A percentile compares a stretch with the other conserved stretches of the same genome.
These are phyloP conservation scores for Hansfordia pulvinata DNA, from an alignment of 2,329 filamentous ascomycete genomes.

Conservation along the genomic window DNA sequence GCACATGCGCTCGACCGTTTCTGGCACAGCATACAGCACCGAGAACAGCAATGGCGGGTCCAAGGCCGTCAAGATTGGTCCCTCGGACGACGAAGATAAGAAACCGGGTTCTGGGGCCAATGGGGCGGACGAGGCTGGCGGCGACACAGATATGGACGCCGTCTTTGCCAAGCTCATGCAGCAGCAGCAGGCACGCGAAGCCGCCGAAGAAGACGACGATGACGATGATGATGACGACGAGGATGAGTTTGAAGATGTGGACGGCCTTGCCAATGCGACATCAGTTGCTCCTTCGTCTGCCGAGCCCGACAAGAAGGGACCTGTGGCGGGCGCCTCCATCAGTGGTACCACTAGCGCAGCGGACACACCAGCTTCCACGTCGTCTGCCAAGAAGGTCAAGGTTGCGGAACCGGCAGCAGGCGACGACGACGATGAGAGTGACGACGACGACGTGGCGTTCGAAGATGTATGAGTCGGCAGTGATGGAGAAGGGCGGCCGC, in stretches of 20 bases:
- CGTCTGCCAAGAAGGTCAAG: constrained; percentile 36
- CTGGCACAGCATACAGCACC: constrained; percentile 43
- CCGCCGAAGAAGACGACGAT: constrained; percentile 22
- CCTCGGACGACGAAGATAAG: constrained; percentile 33
- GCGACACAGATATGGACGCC: constrained; percentile 50
- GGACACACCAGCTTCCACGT: constrained; percentile 16
- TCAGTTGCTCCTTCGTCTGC: too few relatives aligned
- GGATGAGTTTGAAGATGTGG: constrained; percentile 22
- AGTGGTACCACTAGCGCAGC: constrained; percentile 17
- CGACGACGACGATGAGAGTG: constrained; percentile 19
- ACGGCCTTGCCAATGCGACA: constrained; percentile 5
- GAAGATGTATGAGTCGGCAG: constrained; percentile 24
- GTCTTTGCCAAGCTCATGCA: constrained; percentile 56
- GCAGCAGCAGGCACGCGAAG: constrained; percentile 33
- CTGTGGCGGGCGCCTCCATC: too few relatives aligned
- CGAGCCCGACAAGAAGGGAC: too few relatives aligned
- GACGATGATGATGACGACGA: constrained; percentile 14
- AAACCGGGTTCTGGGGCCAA: constrained; percentile 23
- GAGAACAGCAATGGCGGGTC: constrained; percentile 17
- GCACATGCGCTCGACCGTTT: constrained; percentile 60
- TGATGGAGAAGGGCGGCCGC: background rate
- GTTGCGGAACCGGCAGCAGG: constrained; percentile 26
- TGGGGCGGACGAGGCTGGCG: constrained; percentile 35
- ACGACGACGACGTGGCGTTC: constrained; percentile 28
- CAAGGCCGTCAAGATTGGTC: constrained; percentile 21